Evolutionary conservation across 176 grass and related monocot species (phyloP), one percentile per base, ranked within the genome.

Genomic region (Bonia amplexicaulis): DNA sequence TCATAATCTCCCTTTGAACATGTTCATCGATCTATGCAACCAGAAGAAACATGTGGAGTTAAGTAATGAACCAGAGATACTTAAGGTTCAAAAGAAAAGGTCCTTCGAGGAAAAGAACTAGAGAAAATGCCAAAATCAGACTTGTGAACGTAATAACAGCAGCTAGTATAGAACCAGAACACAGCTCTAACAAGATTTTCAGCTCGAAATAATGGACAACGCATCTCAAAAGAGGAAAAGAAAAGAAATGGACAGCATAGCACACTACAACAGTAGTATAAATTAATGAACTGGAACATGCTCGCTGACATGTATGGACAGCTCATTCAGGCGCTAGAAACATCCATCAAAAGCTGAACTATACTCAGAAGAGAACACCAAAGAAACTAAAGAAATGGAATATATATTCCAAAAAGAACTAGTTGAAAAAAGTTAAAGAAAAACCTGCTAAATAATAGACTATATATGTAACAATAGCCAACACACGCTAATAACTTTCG

Each of bases 1-100:
- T 97, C 89, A 97, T 97, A 82, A 98, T 98, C 91, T 98, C 95
- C 71, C 95, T 91, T 60, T 93, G 91, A 87, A 98, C 95, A 95
- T 98, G 86, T 53, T 98, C 95, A 85, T 98, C 95, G 66, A 98
- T 95, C 95, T 98, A 81, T 5, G 17, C 52, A 82, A 85, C 64
- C 70, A 51, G n/a, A 69, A 79, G 12, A 81, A 77, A 79, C 7
- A 16, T 14, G 45, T 39, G 63, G 44, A 54, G 49, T 82, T 74
- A 71, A 68, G 9, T 71, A 66, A 84, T 35, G 49, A 41, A 41
- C 7, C 55, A 42, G 66, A 86, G 15, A 60, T 46, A 35, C 42
- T 64, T 7, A 88, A 55, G 20, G 26, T 45, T 77, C 0, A 72
- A 55, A 54, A 53, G 5, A 48, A 10, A 69, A 31, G 12, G 25